Base-by-base conservation (phyloP, 176 grass and related monocot species). In the Melocanna baccifera region DNA sequence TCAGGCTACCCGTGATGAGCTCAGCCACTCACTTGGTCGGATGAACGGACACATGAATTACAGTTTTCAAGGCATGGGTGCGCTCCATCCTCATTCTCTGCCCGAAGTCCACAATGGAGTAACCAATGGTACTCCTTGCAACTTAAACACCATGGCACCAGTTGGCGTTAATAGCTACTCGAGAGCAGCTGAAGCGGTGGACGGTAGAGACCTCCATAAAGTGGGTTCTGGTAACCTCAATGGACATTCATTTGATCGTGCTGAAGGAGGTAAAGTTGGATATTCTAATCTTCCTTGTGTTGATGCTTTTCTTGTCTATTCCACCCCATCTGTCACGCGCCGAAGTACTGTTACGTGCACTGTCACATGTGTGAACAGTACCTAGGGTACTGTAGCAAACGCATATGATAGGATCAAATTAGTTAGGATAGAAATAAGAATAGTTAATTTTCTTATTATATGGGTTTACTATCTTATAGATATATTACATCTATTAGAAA, bases 21-120 rank as follows among this genome's bases (percentile, higher is more conserved):
- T 94, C 20, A 92, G 87, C 75, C 84, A 93, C 46, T 93, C 95
- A 41, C 66, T 97, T 10, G 76, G 88, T 69, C 84, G 86, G 76
- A 89, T 88, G 82, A 92, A 89, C 23, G 84, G 79, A n/a, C 79
- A 91, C 30, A 74, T 85, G 82, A 97, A 90, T 76, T 94, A 82
- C 42, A 87, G 75, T 69, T 85, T 94, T 75, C 90, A 93, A 87
- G 86, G 86, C 77, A 50, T 91, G 78, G 52, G 63, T 84, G 69
- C 74, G 51, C 88, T 94, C 53, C 94, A 97, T 77, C 91, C 91
- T 66, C 85, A 97, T 77, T 97, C 94, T 45, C 83, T 97, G 30
- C 94, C 94, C 45, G 90, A 92, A 16, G 81, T 84, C 72, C 79
- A 90, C 56, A 94, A 97, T 87, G 92, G 87, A 86, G 45, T 80